A percentile compares a stretch with the other conserved stretches of the same genome.
phyloP scores from a whole-genome alignment of 495 filamentous ascomycete species.

The Hyaloscypha finlandica region DNA sequence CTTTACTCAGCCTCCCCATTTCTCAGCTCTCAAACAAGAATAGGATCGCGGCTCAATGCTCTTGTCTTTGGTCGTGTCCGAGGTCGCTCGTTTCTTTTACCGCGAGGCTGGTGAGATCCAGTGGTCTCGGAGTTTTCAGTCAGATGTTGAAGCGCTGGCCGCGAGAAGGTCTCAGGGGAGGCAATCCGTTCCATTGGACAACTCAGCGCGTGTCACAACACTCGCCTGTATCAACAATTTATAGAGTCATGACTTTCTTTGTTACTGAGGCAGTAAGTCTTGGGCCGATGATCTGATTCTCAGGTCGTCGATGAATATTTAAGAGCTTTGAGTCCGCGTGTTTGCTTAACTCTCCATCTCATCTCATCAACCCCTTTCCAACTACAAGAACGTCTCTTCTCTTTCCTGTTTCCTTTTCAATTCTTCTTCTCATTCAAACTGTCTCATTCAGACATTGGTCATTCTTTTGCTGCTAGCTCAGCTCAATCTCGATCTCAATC shows the following conservation, averaged over 20 bases:
- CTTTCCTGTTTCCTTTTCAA: constrained; percentile 15
- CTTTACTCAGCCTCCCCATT: constrained; percentile 16
- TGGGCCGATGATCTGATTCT: constrained; percentile 11
- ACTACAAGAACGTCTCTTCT: constrained; percentile 22
- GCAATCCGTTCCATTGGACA: constrained; percentile 27
- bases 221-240: constrained; percentile 32
- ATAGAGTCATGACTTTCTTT: constrained; percentile 30
- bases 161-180: not conserved
- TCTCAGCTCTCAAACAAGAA: constrained; percentile 14
- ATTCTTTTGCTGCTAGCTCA: constrained; percentile 34
- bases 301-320: constrained; percentile 24
- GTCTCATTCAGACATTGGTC: constrained; percentile 32
- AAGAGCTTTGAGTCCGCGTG: constrained; percentile 27
- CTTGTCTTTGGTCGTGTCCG: constrained; percentile 26
- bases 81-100: constrained; percentile 28
- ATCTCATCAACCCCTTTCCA: constrained; percentile 21
- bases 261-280: constrained; percentile 2
- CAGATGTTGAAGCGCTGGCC: constrained; percentile 31
- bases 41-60: constrained; percentile 23
- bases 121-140: constrained; percentile 20
- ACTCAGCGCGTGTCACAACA: constrained; percentile 31
- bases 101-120: constrained; percentile 19
- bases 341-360: constrained; percentile 28
- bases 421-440: constrained; percentile 25
- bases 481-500: constrained; percentile 15